Evolutionary conservation across 495 filamentous ascomycete genomes (phyloP).

Genomic region (Glutinoglossum americanum): DNA sequence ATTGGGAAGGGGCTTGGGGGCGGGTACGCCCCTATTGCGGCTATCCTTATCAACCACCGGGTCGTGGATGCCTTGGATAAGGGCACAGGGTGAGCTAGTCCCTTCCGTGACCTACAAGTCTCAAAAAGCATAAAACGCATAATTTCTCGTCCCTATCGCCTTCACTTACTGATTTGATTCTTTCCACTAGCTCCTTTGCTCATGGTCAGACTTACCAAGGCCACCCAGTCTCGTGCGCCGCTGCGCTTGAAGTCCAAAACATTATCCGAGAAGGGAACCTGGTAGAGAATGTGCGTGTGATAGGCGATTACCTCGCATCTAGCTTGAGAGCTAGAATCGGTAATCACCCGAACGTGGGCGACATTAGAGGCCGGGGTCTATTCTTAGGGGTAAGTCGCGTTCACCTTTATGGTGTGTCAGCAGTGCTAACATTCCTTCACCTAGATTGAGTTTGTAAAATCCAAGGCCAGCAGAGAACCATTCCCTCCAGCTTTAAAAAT

Average conservation of each 20-base stretch:
- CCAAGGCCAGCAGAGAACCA: slow-evolving; percentile 31
- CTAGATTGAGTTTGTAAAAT: slow-evolving; percentile 35
- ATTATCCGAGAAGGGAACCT: slow-evolving; percentile 26
- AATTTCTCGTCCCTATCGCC: background rate
- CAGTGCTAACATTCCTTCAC: background rate
- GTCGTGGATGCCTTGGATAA: slow-evolving; percentile 4
- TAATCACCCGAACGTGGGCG: slow-evolving; percentile 25
- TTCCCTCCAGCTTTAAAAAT: slow-evolving; percentile 21
- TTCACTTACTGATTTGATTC: background rate
- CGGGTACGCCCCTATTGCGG: slow-evolving; percentile 20
- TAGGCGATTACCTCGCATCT: slow-evolving; percentile 24
- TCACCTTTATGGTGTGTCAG: background rate
- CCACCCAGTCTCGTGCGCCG: slow-evolving; percentile 33
- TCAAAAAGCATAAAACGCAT: background rate
- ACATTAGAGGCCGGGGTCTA: slow-evolving; percentile 34
- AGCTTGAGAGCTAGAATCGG: slow-evolving; percentile 18
- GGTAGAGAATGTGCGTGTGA: slow-evolving; percentile 24
- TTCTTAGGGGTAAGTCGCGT: slow-evolving; percentile 27
- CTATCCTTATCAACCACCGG: slow-evolving; percentile 1
- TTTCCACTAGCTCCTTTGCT: background rate
- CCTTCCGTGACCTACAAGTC: background rate
- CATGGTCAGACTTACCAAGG: slow-evolving; percentile 34
- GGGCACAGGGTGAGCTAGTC: background rate
- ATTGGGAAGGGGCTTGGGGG: slow-evolving; percentile 51
- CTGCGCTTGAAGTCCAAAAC: slow-evolving; percentile 32